These are phyloP conservation scores for Russula abietina DNA, from an alignment of 768 basidiomycete genomes.

Conservation along the genomic window DNA sequence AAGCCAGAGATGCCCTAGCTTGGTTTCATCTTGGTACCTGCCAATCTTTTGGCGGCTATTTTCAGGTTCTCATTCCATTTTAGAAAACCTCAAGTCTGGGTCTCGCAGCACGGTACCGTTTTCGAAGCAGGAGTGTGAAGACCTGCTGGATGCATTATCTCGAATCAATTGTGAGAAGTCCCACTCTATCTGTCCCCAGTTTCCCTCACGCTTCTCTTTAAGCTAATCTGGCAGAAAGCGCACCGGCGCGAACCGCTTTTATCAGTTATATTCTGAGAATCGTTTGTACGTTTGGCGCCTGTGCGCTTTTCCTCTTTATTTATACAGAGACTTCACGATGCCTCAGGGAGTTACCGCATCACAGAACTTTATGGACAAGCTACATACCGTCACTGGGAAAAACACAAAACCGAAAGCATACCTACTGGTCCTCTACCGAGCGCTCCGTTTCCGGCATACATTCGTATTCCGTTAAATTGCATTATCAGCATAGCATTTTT, in stretches of 20 bases:
- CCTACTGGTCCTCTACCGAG: constrained; percentile 14
- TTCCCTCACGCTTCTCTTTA: not conserved
- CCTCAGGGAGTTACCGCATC: constrained; percentile 39
- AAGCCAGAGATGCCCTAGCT: constrained; percentile 45
- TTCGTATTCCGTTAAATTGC: constrained; percentile 33
- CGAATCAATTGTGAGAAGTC: constrained; percentile 15
- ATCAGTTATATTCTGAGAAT: constrained; percentile 48
- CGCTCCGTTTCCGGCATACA: constrained; percentile 11
- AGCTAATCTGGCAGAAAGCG: constrained; percentile 28
- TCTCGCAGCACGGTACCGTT: constrained; percentile 44
- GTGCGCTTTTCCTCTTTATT: not conserved
- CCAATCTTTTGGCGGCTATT: constrained; percentile 5
- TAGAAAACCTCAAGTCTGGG: constrained; percentile 46
- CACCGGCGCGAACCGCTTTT: constrained; percentile 41
- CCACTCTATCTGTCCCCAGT: not conserved
- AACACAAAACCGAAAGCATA: constrained; percentile 28
- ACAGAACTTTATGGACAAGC: constrained; percentile 42
- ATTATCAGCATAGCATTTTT: constrained; percentile 44
- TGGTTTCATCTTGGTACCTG: constrained; percentile 41
- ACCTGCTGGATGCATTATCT: constrained; percentile 36
- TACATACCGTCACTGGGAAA: constrained; percentile 28
- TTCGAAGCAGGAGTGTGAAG: constrained; percentile 49
- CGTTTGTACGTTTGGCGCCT: constrained; percentile 33
- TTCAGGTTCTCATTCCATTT: constrained; percentile 28
- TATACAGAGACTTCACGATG: not conserved